Conservation (phyloP, 73 alveolate genomes). For the Effrenium voratum region DNA sequence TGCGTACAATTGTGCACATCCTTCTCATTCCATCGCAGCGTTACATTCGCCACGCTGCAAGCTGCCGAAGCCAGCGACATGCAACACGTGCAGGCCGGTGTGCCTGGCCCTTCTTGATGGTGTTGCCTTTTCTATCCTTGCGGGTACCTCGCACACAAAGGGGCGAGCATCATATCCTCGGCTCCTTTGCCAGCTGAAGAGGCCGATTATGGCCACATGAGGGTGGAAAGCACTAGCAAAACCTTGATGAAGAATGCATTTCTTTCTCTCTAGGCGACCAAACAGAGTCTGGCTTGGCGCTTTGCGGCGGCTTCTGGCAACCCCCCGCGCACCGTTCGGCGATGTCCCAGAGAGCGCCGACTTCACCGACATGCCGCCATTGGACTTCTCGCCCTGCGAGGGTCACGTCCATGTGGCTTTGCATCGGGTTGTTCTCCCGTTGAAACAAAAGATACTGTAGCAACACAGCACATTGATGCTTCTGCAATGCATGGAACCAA, state of each 20-base stretch:
- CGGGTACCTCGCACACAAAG: conserved; percentile 18
- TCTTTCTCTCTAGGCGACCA: too few relatives aligned
- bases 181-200: too few relatives aligned
- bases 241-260: too few relatives aligned
- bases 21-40: too few relatives aligned
- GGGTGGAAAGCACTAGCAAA: not conserved
- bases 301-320: not conserved
- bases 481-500: too few relatives aligned
- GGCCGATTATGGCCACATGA: too few relatives aligned
- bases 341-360: conserved; percentile 87
- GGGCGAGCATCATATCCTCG: too few relatives aligned
- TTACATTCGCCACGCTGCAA: too few relatives aligned
- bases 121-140: conserved; percentile 86
- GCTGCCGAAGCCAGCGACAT: too few relatives aligned
- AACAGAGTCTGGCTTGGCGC: too few relatives aligned
- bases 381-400: conserved; percentile 43
- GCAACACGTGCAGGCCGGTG: not conserved
- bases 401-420: not conserved
- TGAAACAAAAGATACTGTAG: not conserved
- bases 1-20: too few relatives aligned
- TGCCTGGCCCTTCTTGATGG: conserved; percentile 89
- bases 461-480: too few relatives aligned
- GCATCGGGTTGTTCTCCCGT: not conserved
- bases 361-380: conserved; percentile 40
- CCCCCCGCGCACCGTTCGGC: conserved; percentile 56